A percentile compares a stretch with the other conserved stretches of the same genome.
Conservation (phyloP, 495 filamentous ascomycete species). For the Haplographium delicatum region DNA sequence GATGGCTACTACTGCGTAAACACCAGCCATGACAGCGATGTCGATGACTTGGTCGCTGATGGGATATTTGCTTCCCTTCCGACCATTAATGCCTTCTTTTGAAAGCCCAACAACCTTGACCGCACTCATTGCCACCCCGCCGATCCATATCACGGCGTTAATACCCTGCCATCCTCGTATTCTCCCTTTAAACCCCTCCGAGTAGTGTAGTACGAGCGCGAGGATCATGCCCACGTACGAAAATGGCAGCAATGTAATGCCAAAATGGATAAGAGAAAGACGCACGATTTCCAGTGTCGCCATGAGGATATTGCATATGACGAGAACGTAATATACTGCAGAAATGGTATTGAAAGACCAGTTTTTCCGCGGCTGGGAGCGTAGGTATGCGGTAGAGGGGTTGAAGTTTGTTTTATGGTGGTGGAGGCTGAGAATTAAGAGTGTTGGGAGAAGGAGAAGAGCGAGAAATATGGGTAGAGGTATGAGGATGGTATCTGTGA, state of each 20-base stretch:
- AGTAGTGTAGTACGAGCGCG: constrained; percentile 21
- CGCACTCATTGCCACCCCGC: constrained; percentile 23
- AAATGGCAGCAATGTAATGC: constrained; percentile 31
- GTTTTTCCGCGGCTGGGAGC: neutral
- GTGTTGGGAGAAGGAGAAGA: constrained; percentile 22
- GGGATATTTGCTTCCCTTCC: constrained; percentile 32
- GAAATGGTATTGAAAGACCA: constrained; percentile 14
- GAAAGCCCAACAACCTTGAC: constrained; percentile 29
- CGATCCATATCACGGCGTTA: constrained; percentile 28
- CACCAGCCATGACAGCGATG: constrained; percentile 30
- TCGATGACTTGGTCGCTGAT: constrained; percentile 31
- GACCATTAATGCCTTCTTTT: constrained; percentile 21
- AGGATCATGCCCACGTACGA: constrained; percentile 24
- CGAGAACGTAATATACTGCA: constrained; percentile 27
- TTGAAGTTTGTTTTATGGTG: constrained; percentile 15
- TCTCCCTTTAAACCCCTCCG: constrained; percentile 15
- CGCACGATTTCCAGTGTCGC: constrained; percentile 31
- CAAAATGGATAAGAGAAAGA: constrained; percentile 25
- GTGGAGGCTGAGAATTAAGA: constrained; percentile 15
- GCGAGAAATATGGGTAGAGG: constrained; percentile 31
- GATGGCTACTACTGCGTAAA: constrained; percentile 26
- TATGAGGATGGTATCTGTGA: constrained; percentile 32
- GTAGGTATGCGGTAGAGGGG: constrained; percentile 11
- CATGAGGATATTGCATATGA: constrained; percentile 29
- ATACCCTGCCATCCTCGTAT: constrained; percentile 22